Base-by-base conservation (phyloP, 768 basidiomycete species). In the Suillus alpinus region DNA sequence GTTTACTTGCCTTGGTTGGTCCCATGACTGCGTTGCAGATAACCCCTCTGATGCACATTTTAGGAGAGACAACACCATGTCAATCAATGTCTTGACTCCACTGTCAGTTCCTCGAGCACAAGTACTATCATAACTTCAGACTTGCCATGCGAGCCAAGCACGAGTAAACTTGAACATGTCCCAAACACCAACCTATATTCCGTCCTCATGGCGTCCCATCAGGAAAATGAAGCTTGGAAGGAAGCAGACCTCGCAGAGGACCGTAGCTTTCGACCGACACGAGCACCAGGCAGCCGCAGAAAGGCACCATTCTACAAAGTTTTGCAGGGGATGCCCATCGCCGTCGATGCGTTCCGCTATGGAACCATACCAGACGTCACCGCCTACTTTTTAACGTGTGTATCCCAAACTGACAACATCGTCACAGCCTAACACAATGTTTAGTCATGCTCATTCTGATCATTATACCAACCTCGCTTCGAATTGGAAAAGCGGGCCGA, bases 331-430 rank as follows among this genome's bases (percentile, higher is more conserved):
- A 97, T 98, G 95, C 94, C 95, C 9, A 91, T 99, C 29, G 94
- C 96, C 16, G 97, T 99, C 0, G 97, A 99, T 70, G 97, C 95
- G 1, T 99, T 99, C 75, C 85, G 89, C 40, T 99, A 98, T 71
- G 97, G 96, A 6, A 80, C 81, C 31, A 95, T 99, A 53, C 95
- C 95, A 6, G 87, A 86, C 10, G 85, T 98, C 29, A 91, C 85
- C 32, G 92, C 95, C 0, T 98, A 98, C 72, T 94, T 97, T 66
- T 74, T 98, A 63, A 94, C 94, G 95, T 95, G 53, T 39, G 64
- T 65, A 39, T 29, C 43, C 41, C 49, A 13, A 29, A 32, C 23
- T n/a, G 14, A 34, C 12, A 32, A 32, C n/a, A 18, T 12, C 31
- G 62, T 23, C 31, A 46, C 41, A 10, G 44, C 23, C 64, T 75